Conservation (phyloP, 2,329 filamentous ascomycete species). For the Trematosphaeria pertusa region DNA sequence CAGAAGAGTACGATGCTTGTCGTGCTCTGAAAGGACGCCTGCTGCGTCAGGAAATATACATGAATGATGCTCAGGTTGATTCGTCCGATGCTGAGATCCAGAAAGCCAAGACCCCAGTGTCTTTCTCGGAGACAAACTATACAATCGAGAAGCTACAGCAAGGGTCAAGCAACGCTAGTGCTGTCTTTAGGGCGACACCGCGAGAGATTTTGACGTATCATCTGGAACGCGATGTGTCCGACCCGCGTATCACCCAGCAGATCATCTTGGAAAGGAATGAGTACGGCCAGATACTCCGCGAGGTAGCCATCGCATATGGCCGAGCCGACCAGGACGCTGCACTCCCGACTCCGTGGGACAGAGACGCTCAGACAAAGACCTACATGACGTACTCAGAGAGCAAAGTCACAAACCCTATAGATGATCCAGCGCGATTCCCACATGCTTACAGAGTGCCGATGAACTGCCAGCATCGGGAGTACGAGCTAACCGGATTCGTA, state of each 20-base stretch:
- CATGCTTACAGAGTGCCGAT: neutral
- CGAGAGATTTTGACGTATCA: neutral
- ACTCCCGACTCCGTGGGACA: neutral
- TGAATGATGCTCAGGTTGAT: neutral
- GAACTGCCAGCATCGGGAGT: neutral
- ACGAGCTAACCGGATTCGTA: neutral
- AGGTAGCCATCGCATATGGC: neutral
- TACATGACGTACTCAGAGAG: neutral
- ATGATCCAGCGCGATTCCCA: neutral
- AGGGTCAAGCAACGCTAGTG: no score
- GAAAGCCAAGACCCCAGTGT: no score
- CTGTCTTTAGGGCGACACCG: neutral
- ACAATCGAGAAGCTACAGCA: no score
- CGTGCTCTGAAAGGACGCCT: neutral
- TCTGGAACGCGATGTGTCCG: neutral
- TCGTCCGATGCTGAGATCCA: no score
- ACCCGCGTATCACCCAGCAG: neutral
- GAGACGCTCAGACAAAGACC: neutral
- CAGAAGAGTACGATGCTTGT: neutral
- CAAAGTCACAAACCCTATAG: neutral
- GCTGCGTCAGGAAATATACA: neutral
- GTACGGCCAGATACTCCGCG: neutral
- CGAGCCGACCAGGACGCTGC: neutral
- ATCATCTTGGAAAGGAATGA: neutral
- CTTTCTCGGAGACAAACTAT: no score